These are phyloP conservation scores for Colletotrichum sp. DNA, from an alignment of 2,329 filamentous ascomycete species.

Conservation along the genomic window DNA sequence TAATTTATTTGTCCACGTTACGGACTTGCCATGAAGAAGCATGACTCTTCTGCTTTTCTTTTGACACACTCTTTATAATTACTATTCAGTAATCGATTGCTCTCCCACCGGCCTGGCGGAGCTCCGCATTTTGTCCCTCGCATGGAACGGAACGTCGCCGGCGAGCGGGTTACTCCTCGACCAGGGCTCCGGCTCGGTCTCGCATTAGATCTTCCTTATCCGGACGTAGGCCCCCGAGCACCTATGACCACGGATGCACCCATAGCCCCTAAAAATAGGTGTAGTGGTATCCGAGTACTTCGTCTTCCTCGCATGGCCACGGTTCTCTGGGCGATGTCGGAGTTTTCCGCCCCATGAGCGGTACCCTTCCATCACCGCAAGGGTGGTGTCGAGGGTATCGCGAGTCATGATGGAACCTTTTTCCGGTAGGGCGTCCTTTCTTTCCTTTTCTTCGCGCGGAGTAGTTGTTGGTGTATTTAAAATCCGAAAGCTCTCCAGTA, in stretches of 20 bases:
- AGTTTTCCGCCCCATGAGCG: neutral
- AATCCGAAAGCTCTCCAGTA: neutral
- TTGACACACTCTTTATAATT: neutral
- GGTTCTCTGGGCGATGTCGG: neutral
- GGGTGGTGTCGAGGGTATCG: neutral
- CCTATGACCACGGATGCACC: too few relatives aligned
- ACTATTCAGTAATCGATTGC: too few relatives aligned
- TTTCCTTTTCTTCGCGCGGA: too few relatives aligned
- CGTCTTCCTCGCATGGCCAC: neutral
- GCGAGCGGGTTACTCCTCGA: neutral
- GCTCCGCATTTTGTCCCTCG: neutral
- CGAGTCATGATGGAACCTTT: neutral
- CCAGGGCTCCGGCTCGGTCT: neutral
- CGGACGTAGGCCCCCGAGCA: too few relatives aligned
- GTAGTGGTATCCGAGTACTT: neutral
- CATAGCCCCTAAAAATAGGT: too few relatives aligned
- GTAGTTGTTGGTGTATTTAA: too few relatives aligned
- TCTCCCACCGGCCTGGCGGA: neutral
- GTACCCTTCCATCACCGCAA: neutral
- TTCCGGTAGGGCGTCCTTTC: neutral
- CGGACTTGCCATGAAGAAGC: neutral
- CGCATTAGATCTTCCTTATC: too few relatives aligned
- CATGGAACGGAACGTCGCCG: neutral
- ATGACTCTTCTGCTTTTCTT: neutral
- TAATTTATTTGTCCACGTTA: neutral